Percentiles rank a stretch among this genome's conserved stretches.
phyloP scores from a whole-genome alignment of 1,284 basidiomycete species.

The Coniferiporia sulphurascens region DNA sequence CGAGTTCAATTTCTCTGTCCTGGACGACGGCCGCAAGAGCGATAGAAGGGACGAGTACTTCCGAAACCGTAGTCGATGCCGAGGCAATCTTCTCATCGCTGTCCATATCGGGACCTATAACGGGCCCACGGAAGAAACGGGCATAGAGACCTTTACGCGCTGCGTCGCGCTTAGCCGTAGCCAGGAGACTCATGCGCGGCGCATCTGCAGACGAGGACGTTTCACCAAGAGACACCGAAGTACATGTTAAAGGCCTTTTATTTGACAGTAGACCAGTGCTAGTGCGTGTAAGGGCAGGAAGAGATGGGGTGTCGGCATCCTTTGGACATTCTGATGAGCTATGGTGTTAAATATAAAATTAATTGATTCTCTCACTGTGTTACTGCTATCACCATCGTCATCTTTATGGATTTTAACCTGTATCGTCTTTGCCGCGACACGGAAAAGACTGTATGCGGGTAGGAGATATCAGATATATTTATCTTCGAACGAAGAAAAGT shows the following conservation, averaged over 20 bases:
- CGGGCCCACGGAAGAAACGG: conserved; percentile 73
- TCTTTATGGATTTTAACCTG: conserved; percentile 58
- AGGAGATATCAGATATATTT: conserved; percentile 1
- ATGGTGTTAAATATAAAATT: background rate
- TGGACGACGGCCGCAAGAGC: background rate
- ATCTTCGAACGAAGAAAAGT: background rate
- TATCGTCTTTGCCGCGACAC: conserved; percentile 72
- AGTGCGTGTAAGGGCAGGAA: conserved; percentile 47
- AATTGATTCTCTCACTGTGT: conserved; percentile 6
- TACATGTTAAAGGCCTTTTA: conserved; percentile 51
- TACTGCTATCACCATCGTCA: conserved; percentile 39
- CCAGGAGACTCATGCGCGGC: conserved; percentile 48
- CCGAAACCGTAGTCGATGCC: background rate
- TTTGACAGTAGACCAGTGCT: conserved; percentile 75
- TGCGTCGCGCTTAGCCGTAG: conserved; percentile 70
- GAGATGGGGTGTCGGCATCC: conserved; percentile 25
- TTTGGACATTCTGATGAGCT: conserved; percentile 23
- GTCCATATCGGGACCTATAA: conserved; percentile 44
- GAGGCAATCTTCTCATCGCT: conserved; percentile 3
- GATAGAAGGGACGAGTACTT: background rate
- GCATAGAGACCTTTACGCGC: conserved; percentile 74
- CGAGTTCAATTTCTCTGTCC: conserved; percentile 9
- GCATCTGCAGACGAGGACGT: conserved; percentile 27
- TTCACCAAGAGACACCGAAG: conserved; percentile 39
- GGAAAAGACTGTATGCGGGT: conserved; percentile 58